Evolutionary conservation across 805 yeast genomes (phyloP), one percentile per base, ranked within the genome.

Genomic region (Suhomyces pyralidae): DNA sequence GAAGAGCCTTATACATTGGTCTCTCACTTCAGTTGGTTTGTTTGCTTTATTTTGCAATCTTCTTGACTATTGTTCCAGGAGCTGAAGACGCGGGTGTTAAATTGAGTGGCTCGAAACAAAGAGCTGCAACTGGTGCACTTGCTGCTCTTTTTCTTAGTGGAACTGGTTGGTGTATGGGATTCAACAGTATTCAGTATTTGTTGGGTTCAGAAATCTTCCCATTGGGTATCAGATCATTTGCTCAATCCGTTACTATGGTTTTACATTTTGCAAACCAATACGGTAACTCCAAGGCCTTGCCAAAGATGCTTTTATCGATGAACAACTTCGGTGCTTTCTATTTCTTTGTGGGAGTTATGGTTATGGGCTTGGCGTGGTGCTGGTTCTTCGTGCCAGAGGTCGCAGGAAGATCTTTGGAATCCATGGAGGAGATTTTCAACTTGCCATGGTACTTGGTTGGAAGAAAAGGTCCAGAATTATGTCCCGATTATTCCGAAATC

Each of bases 381-480:
- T 63, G 65, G 65, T 63, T 63, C 61, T 63, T 58, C 45, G 55
- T 63, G 46, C 67, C 67, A 14, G 67, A 61, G 50, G 58, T 63
- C 20, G 59, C 63, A 15, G 67, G 67, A 8, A 59, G 67, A 51
- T 62, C 66, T 22, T 62, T 63, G 56, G 67, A 63, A 50, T 55
- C 61, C 30, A 63, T 63, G 65, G 67, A 63, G 48, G 66, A 62
- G 40, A 58, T 63, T 47, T 63, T 63, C 57, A 62, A 58, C 55
- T 58, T 63, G 51, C 67, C 67, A 32, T 63, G 67, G 67, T 61
- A 62, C 56, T 38, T 61, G 52, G 57, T 63, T 45, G 67, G 67
- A n/a, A 58, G 66, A 57, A 52, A 51, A 32, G 67, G 67, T 26
- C 60, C 63, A 7, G 59, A 56, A 50, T 60, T 63, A 46, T 63